Percentiles rank a stretch among this genome's conserved stretches.
phyloP scores from a whole-genome alignment of 2,329 filamentous ascomycete species.

The Dissoconium aciculare region DNA sequence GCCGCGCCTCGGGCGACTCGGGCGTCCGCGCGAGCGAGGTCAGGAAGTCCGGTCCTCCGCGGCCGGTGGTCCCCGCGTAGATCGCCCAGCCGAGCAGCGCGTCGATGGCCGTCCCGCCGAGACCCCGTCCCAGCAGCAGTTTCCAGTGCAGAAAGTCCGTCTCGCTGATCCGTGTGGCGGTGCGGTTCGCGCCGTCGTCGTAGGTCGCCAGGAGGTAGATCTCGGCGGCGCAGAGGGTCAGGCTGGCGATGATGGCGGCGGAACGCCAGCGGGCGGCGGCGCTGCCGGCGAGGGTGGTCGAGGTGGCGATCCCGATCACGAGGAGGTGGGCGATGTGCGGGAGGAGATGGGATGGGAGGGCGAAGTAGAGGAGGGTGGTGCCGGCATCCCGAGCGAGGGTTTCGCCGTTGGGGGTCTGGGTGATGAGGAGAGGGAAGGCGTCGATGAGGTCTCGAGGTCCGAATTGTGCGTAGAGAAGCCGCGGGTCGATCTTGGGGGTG shows the following conservation, averaged over 20 bases:
- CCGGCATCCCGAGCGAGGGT: slow-evolving; percentile 27
- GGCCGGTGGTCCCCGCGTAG: slow-evolving; percentile 65
- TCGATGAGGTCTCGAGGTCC: slow-evolving; percentile 58
- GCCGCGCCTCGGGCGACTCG: slow-evolving; percentile 46
- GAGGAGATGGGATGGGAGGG: slow-evolving; percentile 53
- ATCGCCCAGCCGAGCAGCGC: slow-evolving; percentile 47
- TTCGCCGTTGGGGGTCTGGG: no score
- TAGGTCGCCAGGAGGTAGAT: slow-evolving; percentile 51
- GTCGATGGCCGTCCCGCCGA: slow-evolving; percentile 53
- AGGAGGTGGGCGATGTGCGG: slow-evolving; percentile 71
- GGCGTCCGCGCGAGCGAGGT: slow-evolving; percentile 48
- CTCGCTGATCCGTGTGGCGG: slow-evolving; percentile 44
- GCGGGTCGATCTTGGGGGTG: slow-evolving; percentile 43
- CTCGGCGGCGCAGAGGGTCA: slow-evolving; percentile 48
- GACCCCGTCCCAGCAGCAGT: slow-evolving; percentile 45
- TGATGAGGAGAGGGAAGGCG: slow-evolving; percentile 66
- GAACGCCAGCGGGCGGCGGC: slow-evolving; percentile 55
- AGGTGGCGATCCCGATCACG: slow-evolving; percentile 59
- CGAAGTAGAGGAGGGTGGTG: slow-evolving; percentile 63
- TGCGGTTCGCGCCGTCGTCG: slow-evolving; percentile 48
- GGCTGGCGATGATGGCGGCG: slow-evolving; percentile 49
- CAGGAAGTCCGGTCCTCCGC: no score
- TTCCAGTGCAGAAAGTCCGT: slow-evolving; percentile 60
- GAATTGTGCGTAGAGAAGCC: slow-evolving; percentile 69
- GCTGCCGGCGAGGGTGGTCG: slow-evolving; percentile 46